Base-by-base conservation (phyloP, 208 protist species). In the Acanthamoeba culbertsoni region DNA sequence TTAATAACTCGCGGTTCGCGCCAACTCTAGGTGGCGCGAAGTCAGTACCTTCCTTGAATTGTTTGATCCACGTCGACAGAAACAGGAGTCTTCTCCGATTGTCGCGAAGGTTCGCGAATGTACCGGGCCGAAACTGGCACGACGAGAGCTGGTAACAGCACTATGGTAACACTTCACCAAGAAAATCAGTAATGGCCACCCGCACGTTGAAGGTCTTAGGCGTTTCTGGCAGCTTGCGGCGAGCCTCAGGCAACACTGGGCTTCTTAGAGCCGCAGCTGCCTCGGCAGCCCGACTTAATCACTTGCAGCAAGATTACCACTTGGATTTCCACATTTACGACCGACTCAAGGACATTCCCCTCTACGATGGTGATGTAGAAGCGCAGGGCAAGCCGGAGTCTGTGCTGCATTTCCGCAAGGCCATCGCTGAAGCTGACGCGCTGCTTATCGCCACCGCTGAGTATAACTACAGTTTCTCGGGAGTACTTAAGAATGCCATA, bases 381-480 rank as follows among this genome's bases (percentile, higher is more conserved):
- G 73, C 68, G 20, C 37, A 84, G 73, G 20, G 43, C 42, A 48
- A 55, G 73, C 73, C 73, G 43, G 73, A 48, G n/a, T 48, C 73
- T 6, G 73, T 84, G 40, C 37, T 55, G 43, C 43, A 10, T 28
- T 37, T 84, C n/a, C 73, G 73, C 4, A 18, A 42, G 5, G 73
- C 73, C 73, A 84, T 84, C 73, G 73, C 42, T 33, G 73, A 84
- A n/a, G 40, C 73, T 43, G 73, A 84, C 73, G 73, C 43, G 43
- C 73, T 84, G 23, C 73, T 84, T 33, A 84, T 84, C 43, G 73
- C 73, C 73, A 37, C 73, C 43, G 43, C 73, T 2, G 73, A 84
- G 73, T 84, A 84, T 33, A 84, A 84, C 73, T 84, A 84, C 73
- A 84, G 73, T 43, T 84, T 57, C 73, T 40, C 73, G 23, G 73